Conservation (phyloP, 2,329 filamentous ascomycete genomes). For the Ophiostoma sp. region DNA sequence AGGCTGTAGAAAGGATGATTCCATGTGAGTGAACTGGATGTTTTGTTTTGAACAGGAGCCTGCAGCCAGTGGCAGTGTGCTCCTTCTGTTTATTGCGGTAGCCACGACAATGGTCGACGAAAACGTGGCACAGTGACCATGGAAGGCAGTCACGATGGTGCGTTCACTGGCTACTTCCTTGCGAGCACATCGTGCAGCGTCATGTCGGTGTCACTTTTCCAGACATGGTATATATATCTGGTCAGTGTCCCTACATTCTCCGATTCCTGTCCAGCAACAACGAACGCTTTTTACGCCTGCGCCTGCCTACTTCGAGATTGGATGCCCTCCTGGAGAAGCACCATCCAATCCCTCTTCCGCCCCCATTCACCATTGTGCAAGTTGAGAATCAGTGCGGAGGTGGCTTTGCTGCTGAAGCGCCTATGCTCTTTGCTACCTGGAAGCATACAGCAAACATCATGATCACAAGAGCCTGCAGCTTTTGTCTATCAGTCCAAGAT, state of each 20-base stretch:
- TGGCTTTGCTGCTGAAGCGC: too few relatives aligned
- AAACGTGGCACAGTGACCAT: background rate
- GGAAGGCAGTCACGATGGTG: background rate
- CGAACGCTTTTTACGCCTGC: too few relatives aligned
- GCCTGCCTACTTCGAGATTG: background rate
- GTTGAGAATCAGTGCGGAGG: too few relatives aligned
- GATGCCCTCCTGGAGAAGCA: too few relatives aligned
- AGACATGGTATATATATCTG: background rate
- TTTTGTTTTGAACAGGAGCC: background rate
- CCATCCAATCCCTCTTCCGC: too few relatives aligned
- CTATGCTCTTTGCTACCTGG: too few relatives aligned
- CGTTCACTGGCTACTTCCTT: background rate
- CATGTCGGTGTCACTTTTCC: background rate
- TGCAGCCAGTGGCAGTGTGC: background rate
- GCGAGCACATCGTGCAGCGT: background rate
- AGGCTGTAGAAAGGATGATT: background rate
- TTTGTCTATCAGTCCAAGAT: too few relatives aligned
- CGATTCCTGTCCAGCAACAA: background rate
- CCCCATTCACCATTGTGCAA: too few relatives aligned
- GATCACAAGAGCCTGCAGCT: too few relatives aligned
- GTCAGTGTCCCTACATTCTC: background rate
- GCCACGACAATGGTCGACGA: background rate
- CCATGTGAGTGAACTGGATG: background rate
- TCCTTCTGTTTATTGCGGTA: background rate
- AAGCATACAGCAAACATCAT: too few relatives aligned